Conservation (phyloP, 495 filamentous ascomycete species). For the Neurospora discreta region DNA sequence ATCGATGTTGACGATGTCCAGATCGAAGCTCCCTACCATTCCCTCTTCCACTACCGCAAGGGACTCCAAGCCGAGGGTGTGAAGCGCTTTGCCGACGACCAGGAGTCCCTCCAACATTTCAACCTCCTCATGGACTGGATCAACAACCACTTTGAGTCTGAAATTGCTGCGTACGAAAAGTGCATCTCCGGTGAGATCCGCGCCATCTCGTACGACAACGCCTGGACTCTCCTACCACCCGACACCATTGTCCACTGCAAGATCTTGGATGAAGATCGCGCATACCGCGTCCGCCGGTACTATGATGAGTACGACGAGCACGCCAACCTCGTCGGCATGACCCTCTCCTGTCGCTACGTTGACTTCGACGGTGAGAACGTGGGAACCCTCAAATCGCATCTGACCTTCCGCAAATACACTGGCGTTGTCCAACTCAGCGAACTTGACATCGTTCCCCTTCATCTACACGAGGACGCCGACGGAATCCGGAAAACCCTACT, state of each 20-base stretch:
- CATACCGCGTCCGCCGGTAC: constrained; percentile 12
- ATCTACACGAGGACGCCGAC: constrained; percentile 14
- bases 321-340: neutral
- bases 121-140: constrained; percentile 26
- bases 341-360: constrained; percentile 7
- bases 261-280: constrained; percentile 18
- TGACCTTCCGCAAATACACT: constrained; percentile 17
- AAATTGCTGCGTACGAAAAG: constrained; percentile 21
- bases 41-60: constrained; percentile 23
- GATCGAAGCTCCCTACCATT: constrained; percentile 21
- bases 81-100: constrained; percentile 18
- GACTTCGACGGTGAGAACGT: constrained; percentile 26
- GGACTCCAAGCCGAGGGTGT: constrained; percentile 18
- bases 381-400: constrained; percentile 10
- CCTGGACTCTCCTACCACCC: constrained; percentile 28
- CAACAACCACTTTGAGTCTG: constrained; percentile 19
- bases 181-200: constrained; percentile 14
- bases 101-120: constrained; percentile 17
- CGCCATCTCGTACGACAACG: constrained; percentile 22
- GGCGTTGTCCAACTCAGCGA: constrained; percentile 16
- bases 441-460: constrained; percentile 17
- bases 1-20: constrained; percentile 21
- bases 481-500: constrained; percentile 13
- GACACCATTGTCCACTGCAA: constrained; percentile 16
- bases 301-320: constrained; percentile 11